Percentiles rank a stretch among this genome's conserved stretches.
These are phyloP conservation scores for Cyclotella atomus DNA, from an alignment of 108 stramenopile species.

Conservation along the genomic window DNA sequence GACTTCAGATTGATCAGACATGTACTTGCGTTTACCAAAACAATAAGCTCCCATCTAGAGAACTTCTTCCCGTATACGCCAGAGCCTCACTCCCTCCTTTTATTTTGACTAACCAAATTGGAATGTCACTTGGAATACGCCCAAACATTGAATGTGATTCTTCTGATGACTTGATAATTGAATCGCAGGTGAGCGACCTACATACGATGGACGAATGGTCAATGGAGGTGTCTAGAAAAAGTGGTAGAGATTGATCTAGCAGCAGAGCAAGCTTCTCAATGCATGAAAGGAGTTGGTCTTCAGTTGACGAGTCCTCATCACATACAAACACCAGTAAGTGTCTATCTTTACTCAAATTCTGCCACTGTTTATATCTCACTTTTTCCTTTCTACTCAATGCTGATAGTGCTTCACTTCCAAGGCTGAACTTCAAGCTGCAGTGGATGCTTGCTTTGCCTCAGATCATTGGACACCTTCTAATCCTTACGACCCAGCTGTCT, in stretches of 20 bases:
- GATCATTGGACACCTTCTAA: neutral
- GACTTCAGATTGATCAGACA: neutral
- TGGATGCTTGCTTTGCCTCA: neutral
- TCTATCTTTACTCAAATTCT: too few species aligned
- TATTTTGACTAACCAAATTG: neutral
- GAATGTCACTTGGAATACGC: neutral
- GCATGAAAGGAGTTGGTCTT: too few species aligned
- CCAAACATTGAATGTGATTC: neutral
- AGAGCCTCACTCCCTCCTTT: neutral
- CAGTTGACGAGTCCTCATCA: too few species aligned
- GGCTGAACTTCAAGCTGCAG: neutral
- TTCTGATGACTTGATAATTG: neutral
- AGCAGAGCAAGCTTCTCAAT: too few species aligned
- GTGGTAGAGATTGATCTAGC: too few species aligned
- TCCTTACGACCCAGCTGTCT: neutral
- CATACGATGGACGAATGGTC: neutral
- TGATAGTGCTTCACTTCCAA: neutral
- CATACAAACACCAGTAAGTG: too few species aligned
- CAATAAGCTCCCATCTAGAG: neutral
- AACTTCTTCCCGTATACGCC: neutral
- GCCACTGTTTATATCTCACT: neutral
- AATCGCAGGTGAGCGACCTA: neutral
- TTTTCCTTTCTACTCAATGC: too few species aligned
- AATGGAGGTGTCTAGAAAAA: too few species aligned
- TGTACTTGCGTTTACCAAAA: slow-evolving; percentile 1